Base-by-base conservation (phyloP, 192 early-diverging fungal genomes). In the Backusella westeae region DNA sequence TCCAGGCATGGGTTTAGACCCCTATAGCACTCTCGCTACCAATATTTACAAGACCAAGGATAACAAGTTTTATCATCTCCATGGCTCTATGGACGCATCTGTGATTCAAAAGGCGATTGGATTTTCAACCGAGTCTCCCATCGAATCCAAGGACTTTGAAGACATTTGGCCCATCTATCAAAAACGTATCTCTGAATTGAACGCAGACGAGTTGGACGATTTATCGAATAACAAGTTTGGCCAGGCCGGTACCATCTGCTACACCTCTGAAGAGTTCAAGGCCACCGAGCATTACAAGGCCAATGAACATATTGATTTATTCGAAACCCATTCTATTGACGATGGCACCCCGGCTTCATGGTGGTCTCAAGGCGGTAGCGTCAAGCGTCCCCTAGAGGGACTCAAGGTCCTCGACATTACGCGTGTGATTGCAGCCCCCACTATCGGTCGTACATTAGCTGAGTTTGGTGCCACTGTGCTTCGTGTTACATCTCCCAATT, bases 401-500 rank as follows among this genome's bases (percentile, higher is more conserved):
- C 73, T 74, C 53, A 74, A 67, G 34, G 73, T 74, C 4, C 36
- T 74, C 0, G 73, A 74, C 17, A 29, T 74, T 39, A 74, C 73
- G 12, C 73, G 73, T 65, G 35, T 74, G 6, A 74, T 74, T 74
- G 73, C 73, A 34, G 73, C 73, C 17, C 73, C 73, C 12, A 21
- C 73, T 1, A 49, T 74, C 6, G 56, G 52, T 8, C 73, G 73
- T 32, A 65, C 73, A 41, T n/a, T 74, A 21, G 73, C 73, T 14
- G 56, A 74, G 29, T 74, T 52, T 36, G 73, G 73, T 36, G 73
- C 73, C 9, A 74, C 41, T 21, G 73, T 74, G 14, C 23, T 74
- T 23, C 73, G 73, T 23, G 34, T 74, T 5, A 74, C 73, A 23
- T 42, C 73, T 34, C 73, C 73, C 6, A 15, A 66, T 21, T 49